phyloP scores from a whole-genome alignment of 305 asterid species.

The Fraxinus sp. region DNA sequence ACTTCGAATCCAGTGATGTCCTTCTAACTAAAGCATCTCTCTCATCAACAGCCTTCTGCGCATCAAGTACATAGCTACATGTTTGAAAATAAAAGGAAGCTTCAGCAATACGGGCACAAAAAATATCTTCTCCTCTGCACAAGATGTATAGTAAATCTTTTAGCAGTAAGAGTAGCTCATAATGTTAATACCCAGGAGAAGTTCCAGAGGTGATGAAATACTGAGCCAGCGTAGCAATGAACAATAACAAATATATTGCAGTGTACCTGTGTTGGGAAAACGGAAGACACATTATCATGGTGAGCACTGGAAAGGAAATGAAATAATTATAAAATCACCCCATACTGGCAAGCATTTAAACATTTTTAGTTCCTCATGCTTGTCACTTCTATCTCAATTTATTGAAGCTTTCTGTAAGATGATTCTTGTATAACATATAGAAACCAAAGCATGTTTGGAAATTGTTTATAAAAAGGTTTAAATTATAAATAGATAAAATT shows the following conservation, averaged over 20 bases:
- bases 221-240: slow-evolving; percentile 73
- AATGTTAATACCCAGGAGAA: slow-evolving; percentile 71
- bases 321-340: not conserved
- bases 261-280: slow-evolving; percentile 59
- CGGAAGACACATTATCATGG: slow-evolving; percentile 17
- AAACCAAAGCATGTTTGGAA: not conserved
- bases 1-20: slow-evolving; percentile 63
- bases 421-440: not conserved
- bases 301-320: not conserved
- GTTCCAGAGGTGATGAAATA: slow-evolving; percentile 79
- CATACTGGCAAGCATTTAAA: not conserved
- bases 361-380: not conserved
- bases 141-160: slow-evolving; percentile 1
- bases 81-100: slow-evolving; percentile 18
- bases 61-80: slow-evolving; percentile 73
- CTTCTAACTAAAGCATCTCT: slow-evolving; percentile 59
- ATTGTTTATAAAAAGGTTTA: not conserved
- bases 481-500: too few species aligned
- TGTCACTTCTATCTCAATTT: not conserved
- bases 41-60: slow-evolving; percentile 72
- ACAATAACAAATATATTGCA: slow-evolving; percentile 49
- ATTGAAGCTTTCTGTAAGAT: not conserved
- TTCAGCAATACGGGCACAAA: slow-evolving; percentile 14
- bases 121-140: slow-evolving; percentile 13
- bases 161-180: slow-evolving; percentile 20